Evolutionary conservation across 1,284 basidiomycete species (phyloP).

Genomic region (Ganoderma resinaceum): DNA sequence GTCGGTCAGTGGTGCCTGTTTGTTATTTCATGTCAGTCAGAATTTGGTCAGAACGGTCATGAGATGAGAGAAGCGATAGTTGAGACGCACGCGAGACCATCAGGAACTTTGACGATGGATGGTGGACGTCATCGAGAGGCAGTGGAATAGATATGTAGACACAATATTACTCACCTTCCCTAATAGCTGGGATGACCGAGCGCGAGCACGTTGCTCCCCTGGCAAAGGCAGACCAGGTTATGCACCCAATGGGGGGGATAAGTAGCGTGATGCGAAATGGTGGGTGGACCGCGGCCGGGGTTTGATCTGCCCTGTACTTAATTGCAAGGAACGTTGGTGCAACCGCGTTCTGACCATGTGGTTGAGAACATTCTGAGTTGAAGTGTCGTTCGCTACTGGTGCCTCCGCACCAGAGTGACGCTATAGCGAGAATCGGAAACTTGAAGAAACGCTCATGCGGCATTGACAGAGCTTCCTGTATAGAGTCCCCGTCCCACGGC

Average conservation of each 20-base stretch:
- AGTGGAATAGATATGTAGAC: not conserved
- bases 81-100: not conserved
- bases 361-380: not conserved
- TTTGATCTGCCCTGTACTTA: not conserved
- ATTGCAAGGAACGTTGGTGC: not conserved
- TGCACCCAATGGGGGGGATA: not conserved
- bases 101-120: not conserved
- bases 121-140: not conserved
- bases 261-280: no score
- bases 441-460: not conserved
- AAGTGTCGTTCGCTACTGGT: not conserved
- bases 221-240: not conserved
- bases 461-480: not conserved
- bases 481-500: no score
- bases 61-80: not conserved
- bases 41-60: not conserved
- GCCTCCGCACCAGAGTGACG: not conserved
- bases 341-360: not conserved
- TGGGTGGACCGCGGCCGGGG: constrained; percentile 1
- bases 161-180: not conserved
- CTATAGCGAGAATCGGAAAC: not conserved
- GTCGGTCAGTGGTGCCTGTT: not conserved
- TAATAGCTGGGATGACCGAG: not conserved
- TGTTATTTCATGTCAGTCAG: not conserved
- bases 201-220: not conserved